Base-by-base conservation (phyloP, 192 early-diverging fungal genomes). In the Powellomyces hirtus region DNA sequence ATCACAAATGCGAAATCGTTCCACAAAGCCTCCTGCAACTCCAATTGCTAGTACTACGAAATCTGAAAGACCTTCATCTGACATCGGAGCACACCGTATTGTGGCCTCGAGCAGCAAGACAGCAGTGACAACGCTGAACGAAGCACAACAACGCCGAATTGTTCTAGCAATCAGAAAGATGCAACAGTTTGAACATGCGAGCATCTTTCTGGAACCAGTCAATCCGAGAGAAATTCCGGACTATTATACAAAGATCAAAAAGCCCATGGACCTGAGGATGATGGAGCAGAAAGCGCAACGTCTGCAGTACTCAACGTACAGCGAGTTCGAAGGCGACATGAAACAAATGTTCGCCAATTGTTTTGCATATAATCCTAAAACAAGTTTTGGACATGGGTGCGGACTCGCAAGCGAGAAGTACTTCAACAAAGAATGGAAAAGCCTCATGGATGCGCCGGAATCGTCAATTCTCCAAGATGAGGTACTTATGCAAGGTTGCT, bases 181-280 rank as follows among this genome's bases (percentile, higher is more conserved):
- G 46, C 46, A 49, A 24, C 46, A 49, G n/a, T 49, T 49, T 16
- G 52, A 57, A n/a, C 14, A 69, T 29, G 74, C 77, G 16, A 51
- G 59, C 0, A 77, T 80, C 31, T 85, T 85, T 63, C 51, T 76
- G 65, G 74, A 70, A 22, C 83, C 83, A n/a, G 80, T 85, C 5
- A 80, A 85, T 68, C 55, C 57, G 16, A 52, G 30, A 30, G 36
- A 79, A 24, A 63, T 72, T n/a, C 66, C 79, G 16, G 71, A 77
- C 74, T 86, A 86, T 62, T 68, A 79, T 57, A 24, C 36, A 10
- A 71, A 64, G 50, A 85, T 86, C 59, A 85, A 84, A 46, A 79
- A 83, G 38, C 91, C 91, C 6, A 92, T 91, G 83, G 91, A 92
- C 62, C 81, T 92, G 52, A 60, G 71, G 3, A 91, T 90, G n/a